Conservation (phyloP, 148 eudicot species). For the Selenicereus undatus region DNA sequence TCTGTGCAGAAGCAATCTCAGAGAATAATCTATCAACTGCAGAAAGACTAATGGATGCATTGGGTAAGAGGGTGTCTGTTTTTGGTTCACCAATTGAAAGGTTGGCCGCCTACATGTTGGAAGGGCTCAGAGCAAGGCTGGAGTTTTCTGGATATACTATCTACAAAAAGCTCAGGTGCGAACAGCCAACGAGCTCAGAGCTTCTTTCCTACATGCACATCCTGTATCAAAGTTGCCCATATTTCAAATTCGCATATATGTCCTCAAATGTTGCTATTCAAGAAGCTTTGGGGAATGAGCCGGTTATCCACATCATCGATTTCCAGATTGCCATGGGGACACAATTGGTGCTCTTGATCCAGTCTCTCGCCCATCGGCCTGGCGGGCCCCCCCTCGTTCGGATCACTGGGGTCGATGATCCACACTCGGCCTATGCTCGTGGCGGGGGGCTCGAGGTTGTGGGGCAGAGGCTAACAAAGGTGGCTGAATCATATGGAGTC, state of each 20-base stretch:
- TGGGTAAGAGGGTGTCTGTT: conserved; percentile 67
- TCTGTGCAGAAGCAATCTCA: conserved; percentile 61
- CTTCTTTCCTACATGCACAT: conserved; percentile 76
- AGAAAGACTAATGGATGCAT: conserved; percentile 40
- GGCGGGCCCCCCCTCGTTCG: conserved; percentile 77
- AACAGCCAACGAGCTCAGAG: conserved; percentile 66
- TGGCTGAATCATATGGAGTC: conserved; percentile 45
- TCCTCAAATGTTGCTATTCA: conserved; percentile 57
- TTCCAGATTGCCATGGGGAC: conserved; percentile 84
- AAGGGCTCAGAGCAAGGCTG: conserved; percentile 73
- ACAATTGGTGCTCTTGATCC: conserved; percentile 66
- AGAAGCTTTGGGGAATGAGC: conserved; percentile 63
- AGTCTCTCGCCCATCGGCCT: conserved; percentile 47
- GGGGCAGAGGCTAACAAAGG: conserved; percentile 42
- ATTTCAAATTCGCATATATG: conserved; percentile 65
- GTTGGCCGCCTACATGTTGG: conserved; percentile 80
- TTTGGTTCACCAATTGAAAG: conserved; percentile 72
- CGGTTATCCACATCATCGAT: conserved; percentile 74
- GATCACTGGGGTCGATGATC: conserved; percentile 84
- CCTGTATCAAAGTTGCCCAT: conserved; percentile 63
- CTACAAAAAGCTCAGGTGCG: conserved; percentile 74
- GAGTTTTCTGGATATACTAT: conserved; percentile 63
- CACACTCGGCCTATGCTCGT: conserved; percentile 67
- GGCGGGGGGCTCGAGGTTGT: conserved; percentile 73
- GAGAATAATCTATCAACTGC: conserved; percentile 41